phyloP scores from a whole-genome alignment of 1,284 basidiomycete genomes.

The Cronartium ribicola region DNA sequence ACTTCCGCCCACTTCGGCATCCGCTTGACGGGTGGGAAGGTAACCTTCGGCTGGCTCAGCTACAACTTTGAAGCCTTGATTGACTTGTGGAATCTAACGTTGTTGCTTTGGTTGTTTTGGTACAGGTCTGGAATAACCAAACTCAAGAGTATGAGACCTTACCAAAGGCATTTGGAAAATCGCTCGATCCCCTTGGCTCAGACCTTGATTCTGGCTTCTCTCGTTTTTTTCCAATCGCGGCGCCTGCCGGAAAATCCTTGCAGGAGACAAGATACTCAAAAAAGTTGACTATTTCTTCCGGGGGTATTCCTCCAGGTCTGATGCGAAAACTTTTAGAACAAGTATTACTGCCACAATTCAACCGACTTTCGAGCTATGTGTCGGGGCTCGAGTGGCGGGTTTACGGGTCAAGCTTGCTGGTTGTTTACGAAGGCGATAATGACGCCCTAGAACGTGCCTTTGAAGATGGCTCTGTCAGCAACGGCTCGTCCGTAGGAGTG shows the following conservation, averaged over 20 bases:
- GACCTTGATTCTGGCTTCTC: slow-evolving; percentile 12
- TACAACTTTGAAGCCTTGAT: neutral
- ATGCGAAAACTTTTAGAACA: slow-evolving; percentile 15
- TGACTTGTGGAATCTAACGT: too few species aligned
- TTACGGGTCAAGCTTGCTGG: slow-evolving; percentile 29
- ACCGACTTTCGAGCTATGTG: slow-evolving; percentile 4
- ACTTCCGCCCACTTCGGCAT: slow-evolving; percentile 30
- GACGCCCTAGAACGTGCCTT: neutral
- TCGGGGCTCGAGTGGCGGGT: slow-evolving; percentile 27
- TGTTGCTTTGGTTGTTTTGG: neutral
- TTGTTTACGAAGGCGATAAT: slow-evolving; percentile 28
- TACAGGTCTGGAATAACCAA: slow-evolving; percentile 27
- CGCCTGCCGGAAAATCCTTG: neutral
- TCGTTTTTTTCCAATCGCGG: slow-evolving; percentile 23
- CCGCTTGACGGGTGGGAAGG: slow-evolving; percentile 33
- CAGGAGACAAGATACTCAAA: neutral
- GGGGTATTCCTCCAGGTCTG: slow-evolving; percentile 8
- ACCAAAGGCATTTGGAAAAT: slow-evolving; percentile 33
- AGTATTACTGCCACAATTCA: slow-evolving; percentile 21
- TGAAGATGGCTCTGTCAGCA: neutral
- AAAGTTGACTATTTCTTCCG: neutral
- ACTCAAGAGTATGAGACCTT: slow-evolving; percentile 14
- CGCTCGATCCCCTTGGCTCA: slow-evolving; percentile 23
- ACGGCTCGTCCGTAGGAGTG: neutral
- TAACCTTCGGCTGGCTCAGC: neutral